These are phyloP conservation scores for Thraustotheca clavata DNA, from an alignment of 352 stramenopile genomes.

Conservation along the genomic window DNA sequence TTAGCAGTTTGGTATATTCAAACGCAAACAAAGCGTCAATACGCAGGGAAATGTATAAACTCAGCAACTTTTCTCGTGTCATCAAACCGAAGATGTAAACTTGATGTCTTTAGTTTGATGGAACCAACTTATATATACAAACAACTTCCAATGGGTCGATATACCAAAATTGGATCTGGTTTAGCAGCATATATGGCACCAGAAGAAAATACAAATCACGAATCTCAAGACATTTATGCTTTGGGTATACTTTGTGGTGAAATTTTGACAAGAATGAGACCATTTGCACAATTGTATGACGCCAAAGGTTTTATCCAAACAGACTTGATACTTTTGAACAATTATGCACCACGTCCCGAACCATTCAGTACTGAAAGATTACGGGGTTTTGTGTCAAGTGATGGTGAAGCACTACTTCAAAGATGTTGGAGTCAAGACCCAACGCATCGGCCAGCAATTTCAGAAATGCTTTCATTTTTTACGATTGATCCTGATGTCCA, in stretches of 20 bases:
- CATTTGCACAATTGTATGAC: not conserved
- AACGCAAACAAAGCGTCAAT: not conserved
- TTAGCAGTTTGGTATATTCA: not conserved
- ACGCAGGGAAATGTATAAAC: too few species aligned
- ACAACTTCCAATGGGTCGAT: not conserved
- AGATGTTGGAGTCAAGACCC: not conserved
- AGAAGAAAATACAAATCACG: not conserved
- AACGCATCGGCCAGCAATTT: not conserved
- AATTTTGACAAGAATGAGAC: not conserved
- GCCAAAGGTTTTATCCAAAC: not conserved
- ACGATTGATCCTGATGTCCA: not conserved
- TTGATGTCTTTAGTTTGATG: not conserved
- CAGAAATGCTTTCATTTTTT: not conserved
- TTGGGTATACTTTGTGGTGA: not conserved
- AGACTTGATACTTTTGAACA: not conserved
- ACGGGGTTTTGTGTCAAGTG: not conserved
- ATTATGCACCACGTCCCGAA: not conserved
- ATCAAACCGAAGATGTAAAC: not conserved
- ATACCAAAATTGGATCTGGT: not conserved
- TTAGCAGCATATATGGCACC: not conserved
- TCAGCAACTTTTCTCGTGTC: not conserved
- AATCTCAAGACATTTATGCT: not conserved
- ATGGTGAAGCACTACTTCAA: not conserved
- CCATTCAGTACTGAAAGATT: not conserved
- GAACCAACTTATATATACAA: not conserved